These are phyloP conservation scores for Saturnispora sanitii DNA, from an alignment of 805 yeast genomes.

Conservation along the genomic window DNA sequence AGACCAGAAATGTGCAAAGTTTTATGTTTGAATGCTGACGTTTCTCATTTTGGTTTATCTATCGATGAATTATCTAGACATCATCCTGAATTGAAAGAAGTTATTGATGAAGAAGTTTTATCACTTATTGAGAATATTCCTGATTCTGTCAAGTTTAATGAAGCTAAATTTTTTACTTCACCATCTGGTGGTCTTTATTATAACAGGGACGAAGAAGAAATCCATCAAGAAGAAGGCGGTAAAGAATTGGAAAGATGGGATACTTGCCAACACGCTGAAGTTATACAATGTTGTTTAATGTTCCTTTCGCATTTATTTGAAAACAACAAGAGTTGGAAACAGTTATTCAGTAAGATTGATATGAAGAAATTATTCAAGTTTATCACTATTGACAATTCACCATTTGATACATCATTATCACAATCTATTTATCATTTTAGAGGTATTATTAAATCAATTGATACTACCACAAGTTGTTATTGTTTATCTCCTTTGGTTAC, in stretches of 20 bases:
- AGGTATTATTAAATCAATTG: conserved; percentile 46
- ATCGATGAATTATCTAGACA: conserved; percentile 80
- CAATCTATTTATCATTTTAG: conserved; percentile 43
- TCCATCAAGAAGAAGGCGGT: conserved; percentile 33
- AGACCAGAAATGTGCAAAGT: conserved; percentile 42
- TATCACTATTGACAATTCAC: conserved; percentile 41
- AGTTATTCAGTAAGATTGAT: conserved; percentile 29
- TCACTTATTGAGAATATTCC: conserved; percentile 39
- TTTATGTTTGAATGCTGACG: conserved; percentile 42
- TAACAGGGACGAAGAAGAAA: conserved; percentile 31
- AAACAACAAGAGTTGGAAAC: conserved; percentile 41
- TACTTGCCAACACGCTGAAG: conserved; percentile 32
- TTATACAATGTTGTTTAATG: conserved; percentile 41
- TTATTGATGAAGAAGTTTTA: conserved; percentile 40
- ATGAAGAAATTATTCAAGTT: conserved; percentile 39
- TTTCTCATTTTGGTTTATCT: conserved; percentile 50
- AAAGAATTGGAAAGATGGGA: conserved; percentile 45
- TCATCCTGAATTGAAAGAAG: conserved; percentile 61
- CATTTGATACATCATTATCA: conserved; percentile 53
- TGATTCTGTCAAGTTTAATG: conserved; percentile 27
- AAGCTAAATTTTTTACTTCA: conserved; percentile 37
- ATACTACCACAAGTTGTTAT: conserved; percentile 43
- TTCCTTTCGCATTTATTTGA: conserved; percentile 45
- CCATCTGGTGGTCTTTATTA: conserved; percentile 31
- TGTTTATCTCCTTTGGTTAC: conserved; percentile 26